Percentiles rank a stretch among this genome's conserved stretches.
Evolutionary conservation across 2,329 filamentous ascomycete genomes (phyloP).

Genomic region (Xylaria arbuscula): DNA sequence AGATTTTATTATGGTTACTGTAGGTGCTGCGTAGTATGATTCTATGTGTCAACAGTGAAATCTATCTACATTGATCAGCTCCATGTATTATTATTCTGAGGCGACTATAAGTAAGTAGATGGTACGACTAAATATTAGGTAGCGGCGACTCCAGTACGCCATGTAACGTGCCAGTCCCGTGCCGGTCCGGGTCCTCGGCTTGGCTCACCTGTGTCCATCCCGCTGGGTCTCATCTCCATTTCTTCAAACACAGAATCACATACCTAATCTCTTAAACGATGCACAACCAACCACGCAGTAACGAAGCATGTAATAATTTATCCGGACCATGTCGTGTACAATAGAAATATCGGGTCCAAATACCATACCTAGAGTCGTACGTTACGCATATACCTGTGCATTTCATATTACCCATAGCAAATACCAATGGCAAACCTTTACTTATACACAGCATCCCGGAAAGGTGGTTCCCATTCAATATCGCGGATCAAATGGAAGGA

Average conservation of each 20-base stretch:
- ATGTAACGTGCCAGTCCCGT: conserved; percentile 33
- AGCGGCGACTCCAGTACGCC: neutral
- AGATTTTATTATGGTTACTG: no score
- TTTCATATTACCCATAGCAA: neutral
- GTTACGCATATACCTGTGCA: neutral
- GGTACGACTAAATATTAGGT: neutral
- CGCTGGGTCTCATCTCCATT: conserved; percentile 18
- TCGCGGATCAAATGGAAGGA: neutral
- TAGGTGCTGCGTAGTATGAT: no score
- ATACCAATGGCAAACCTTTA: neutral
- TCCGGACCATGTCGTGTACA: neutral
- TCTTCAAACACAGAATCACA: neutral
- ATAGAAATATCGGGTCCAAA: neutral
- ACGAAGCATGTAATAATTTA: neutral
- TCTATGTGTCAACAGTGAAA: no score
- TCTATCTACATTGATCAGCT: no score
- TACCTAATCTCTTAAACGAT: neutral
- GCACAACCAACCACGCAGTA: neutral
- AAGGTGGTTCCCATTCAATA: neutral
- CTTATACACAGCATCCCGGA: neutral
- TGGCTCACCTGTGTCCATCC: conserved; percentile 26
- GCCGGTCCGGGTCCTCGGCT: conserved; percentile 17
- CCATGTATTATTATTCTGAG: no score
- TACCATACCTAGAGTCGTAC: neutral
- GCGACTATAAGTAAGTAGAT: no score